phyloP scores from a whole-genome alignment of 768 basidiomycete species.

The Leccinum broughii region DNA sequence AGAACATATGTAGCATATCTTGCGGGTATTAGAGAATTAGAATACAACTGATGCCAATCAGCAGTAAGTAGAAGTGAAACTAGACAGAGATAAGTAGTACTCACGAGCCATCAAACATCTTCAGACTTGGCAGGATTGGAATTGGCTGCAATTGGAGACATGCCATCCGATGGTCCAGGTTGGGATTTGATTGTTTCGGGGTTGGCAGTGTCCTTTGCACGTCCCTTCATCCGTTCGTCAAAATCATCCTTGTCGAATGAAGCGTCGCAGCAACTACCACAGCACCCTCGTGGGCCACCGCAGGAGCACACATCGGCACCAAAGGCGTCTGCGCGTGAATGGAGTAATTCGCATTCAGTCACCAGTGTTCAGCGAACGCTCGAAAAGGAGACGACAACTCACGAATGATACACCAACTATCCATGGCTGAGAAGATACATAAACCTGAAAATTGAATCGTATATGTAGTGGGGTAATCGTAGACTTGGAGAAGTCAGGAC shows the following conservation, averaged over 20 bases:
- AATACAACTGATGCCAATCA: not conserved
- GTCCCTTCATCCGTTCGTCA: conserved; percentile 31
- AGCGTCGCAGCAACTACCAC: conserved; percentile 28
- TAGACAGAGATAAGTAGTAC: not conserved
- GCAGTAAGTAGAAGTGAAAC: not conserved
- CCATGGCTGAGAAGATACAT: conserved; percentile 13
- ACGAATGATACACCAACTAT: conserved; percentile 29
- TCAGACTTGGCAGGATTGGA: conserved; percentile 2
- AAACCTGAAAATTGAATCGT: conserved; percentile 13
- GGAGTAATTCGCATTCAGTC: not conserved
- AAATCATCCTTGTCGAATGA: conserved; percentile 32
- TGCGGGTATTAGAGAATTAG: not conserved
- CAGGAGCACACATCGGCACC: conserved; percentile 26
- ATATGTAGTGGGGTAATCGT: not conserved
- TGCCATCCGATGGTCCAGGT: conserved; percentile 21
- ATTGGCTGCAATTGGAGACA: conserved; percentile 14
- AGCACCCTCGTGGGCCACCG: conserved; percentile 29
- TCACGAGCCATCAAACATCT: not conserved
- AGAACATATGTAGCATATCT: not conserved
- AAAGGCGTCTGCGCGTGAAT: conserved; percentile 18
- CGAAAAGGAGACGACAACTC: conserved; percentile 7
- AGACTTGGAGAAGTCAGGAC: conserved; percentile 1
- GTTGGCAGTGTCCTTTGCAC: conserved; percentile 16
- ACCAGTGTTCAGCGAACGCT: not conserved
- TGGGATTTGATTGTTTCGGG: conserved; percentile 21